Evolutionary conservation across 164 flowering plant genomes (phyloP).

Genomic region (Berberis thunbergii): DNA sequence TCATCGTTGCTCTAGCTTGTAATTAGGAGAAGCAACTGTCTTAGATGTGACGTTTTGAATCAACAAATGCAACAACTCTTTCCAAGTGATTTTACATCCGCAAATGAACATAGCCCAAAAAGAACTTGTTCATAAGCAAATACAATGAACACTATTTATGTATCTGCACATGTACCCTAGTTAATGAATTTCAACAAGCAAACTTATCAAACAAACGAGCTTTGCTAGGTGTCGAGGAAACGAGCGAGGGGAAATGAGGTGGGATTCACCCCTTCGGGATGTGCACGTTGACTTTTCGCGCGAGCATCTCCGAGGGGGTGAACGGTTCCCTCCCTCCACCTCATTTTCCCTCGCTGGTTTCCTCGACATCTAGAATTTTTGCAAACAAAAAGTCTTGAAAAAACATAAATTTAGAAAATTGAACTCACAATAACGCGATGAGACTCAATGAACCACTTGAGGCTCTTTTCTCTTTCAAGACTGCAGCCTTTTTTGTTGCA

Average conservation of each 20-base stretch:
- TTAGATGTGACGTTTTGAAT: slow-evolving; percentile 23
- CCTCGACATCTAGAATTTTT: too few relatives aligned
- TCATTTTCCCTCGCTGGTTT: too few relatives aligned
- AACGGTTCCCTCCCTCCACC: too few relatives aligned
- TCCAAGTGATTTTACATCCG: slow-evolving; percentile 38
- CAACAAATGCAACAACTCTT: slow-evolving; percentile 47
- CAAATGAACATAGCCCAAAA: slow-evolving; percentile 71
- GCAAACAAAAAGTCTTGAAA: not conserved
- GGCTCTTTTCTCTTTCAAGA: slow-evolving; percentile 77
- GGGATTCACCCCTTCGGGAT: too few relatives aligned
- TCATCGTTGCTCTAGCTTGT: slow-evolving; percentile 63
- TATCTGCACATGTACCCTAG: not conserved
- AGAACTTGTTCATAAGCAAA: slow-evolving; percentile 44
- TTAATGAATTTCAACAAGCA: not conserved
- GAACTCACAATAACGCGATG: slow-evolving; percentile 82
- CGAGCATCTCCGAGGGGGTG: too few relatives aligned
- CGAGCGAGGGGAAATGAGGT: too few relatives aligned
- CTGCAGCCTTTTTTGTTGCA: slow-evolving; percentile 73
- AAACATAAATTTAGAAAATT: not conserved
- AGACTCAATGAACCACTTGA: slow-evolving; percentile 48
- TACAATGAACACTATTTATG: not conserved
- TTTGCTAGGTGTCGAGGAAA: too few relatives aligned
- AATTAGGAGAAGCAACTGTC: slow-evolving; percentile 62
- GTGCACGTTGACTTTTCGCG: too few relatives aligned
- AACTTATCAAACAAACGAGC: not conserved